Evolutionary conservation across 129 eudicot genomes (phyloP).

Genomic region (Apium graveolens): DNA sequence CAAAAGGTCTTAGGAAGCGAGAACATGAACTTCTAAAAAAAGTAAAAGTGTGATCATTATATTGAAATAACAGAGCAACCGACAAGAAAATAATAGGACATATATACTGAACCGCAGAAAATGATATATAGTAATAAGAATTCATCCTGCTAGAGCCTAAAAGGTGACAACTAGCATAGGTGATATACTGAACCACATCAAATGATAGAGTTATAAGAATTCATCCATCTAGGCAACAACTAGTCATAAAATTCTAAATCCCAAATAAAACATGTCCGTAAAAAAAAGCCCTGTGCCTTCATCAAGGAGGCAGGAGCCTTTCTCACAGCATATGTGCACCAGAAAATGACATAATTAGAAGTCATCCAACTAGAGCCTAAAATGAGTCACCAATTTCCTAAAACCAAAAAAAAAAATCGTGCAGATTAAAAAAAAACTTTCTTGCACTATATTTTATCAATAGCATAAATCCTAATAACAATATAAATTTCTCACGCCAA

Average conservation of each 20-base stretch:
- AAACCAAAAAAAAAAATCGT: too few relatives aligned
- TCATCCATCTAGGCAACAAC: neutral
- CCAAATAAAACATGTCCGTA: neutral
- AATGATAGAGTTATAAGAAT: neutral
- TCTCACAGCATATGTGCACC: too few relatives aligned
- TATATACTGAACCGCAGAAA: too few relatives aligned
- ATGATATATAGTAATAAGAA: neutral
- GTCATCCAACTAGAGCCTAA: too few relatives aligned
- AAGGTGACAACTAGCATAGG: too few relatives aligned
- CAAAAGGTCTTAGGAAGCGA: neutral
- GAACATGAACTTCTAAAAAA: neutral
- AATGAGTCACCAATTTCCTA: too few relatives aligned
- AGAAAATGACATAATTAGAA: too few relatives aligned
- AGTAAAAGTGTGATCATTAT: neutral
- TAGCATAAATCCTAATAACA: neutral
- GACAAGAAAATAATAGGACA: neutral
- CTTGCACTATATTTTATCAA: neutral
- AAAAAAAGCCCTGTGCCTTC: neutral
- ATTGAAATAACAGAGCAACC: neutral
- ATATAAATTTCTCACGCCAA: neutral
- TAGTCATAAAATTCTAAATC: neutral
- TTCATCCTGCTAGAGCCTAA: neutral
- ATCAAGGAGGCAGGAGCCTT: neutral
- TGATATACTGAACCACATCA: neutral
- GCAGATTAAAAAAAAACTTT: too few relatives aligned